These are phyloP conservation scores for Tricholomella constricta DNA, from an alignment of 768 basidiomycete species.

Conservation along the genomic window DNA sequence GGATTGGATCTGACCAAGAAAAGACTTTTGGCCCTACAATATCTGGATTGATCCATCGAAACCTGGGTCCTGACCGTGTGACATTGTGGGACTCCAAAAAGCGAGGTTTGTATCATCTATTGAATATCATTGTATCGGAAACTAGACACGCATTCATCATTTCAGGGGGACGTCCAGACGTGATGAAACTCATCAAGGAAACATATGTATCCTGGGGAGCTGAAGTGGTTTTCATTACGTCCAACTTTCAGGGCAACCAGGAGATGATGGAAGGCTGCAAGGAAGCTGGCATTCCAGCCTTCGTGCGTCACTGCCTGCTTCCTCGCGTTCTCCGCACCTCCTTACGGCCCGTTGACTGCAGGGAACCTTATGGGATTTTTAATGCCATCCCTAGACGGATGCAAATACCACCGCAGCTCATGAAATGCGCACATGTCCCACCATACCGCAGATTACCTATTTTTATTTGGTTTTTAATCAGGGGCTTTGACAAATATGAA, in stretches of 20 bases:
- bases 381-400: conserved; percentile 9
- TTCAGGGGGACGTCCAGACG: conserved; percentile 69
- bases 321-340: neutral
- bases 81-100: conserved; percentile 80
- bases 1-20: conserved; percentile 85
- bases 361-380: conserved; percentile 79
- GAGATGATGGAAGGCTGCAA: conserved; percentile 87
- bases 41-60: conserved; percentile 64
- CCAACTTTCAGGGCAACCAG: conserved; percentile 73
- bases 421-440: neutral
- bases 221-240: conserved; percentile 84
- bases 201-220: conserved; percentile 77
- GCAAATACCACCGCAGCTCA: neutral
- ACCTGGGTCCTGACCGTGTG: conserved; percentile 69
- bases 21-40: conserved; percentile 86
- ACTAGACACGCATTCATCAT: conserved; percentile 1
- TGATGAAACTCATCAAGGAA: conserved; percentile 76
- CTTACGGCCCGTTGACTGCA: conserved; percentile 16
- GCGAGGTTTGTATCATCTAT: conserved; percentile 42
- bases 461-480: conserved; percentile 1
- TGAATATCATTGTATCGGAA: neutral
- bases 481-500: neutral
- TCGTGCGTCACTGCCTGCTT: conserved; percentile 39
- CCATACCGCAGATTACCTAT: neutral
- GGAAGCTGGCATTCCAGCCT: conserved; percentile 66